Evolutionary conservation across 2,329 filamentous ascomycete species (phyloP).

Genomic region (Neospermospora avenae): DNA sequence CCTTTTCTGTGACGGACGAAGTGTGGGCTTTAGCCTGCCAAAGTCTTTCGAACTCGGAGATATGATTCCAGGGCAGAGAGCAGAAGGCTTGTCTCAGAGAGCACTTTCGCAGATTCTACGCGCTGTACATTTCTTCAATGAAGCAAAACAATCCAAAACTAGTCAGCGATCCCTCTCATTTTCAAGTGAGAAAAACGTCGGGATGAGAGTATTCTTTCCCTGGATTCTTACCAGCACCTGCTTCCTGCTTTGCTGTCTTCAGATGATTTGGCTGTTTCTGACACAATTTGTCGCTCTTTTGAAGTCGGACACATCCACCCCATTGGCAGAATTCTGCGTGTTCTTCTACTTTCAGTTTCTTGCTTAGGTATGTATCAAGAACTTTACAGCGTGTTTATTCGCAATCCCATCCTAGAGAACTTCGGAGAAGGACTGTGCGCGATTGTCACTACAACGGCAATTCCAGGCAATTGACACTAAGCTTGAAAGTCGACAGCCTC

Average conservation of each 20-base stretch:
- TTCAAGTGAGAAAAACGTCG: no score
- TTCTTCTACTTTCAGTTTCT: no score
- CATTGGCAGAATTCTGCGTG: no score
- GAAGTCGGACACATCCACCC: no score
- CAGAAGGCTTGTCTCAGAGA: not conserved
- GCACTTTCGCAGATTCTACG: not conserved
- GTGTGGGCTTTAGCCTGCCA: not conserved
- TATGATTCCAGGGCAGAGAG: not conserved
- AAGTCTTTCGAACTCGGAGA: not conserved
- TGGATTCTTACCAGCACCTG: no score
- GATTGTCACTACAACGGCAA: not conserved
- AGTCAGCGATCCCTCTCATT: not conserved
- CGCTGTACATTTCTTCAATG: not conserved
- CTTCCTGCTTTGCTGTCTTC: no score
- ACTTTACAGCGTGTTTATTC: no score
- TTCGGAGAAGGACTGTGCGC: not conserved
- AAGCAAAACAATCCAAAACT: not conserved
- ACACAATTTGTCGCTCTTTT: no score
- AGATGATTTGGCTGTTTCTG: no score
- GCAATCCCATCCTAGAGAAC: not conserved
- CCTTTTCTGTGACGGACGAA: no score
- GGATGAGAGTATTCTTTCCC: no score
- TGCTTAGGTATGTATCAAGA: no score
- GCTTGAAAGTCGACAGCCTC: not conserved
- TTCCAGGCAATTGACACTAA: not conserved